phyloP scores from a whole-genome alignment of 177 flowering plant species.

The Vitis hybrid region DNA sequence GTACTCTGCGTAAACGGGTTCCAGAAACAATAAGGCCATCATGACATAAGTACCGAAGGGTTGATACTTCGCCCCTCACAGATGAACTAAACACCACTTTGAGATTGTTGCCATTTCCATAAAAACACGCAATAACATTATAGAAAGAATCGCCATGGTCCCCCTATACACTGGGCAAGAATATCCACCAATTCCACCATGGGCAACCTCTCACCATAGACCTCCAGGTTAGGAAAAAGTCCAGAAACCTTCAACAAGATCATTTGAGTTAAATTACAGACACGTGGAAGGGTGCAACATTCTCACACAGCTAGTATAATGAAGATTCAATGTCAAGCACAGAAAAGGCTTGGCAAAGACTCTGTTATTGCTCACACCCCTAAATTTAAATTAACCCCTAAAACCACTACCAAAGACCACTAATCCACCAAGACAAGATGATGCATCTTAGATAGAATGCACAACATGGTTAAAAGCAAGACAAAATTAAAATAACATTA shows the following conservation, averaged over 20 bases:
- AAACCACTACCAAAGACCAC: neutral
- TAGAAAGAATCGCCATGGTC: slow-evolving; percentile 81
- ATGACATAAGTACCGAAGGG: slow-evolving; percentile 74
- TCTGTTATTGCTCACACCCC: neutral
- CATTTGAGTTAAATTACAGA: slow-evolving; percentile 48
- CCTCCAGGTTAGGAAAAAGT: slow-evolving; percentile 51
- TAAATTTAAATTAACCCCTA: neutral
- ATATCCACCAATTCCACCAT: slow-evolving; percentile 68
- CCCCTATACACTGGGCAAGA: slow-evolving; percentile 63
- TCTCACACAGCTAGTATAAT: slow-evolving; percentile 38
- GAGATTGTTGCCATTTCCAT: slow-evolving; percentile 76
- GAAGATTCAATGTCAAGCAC: slow-evolving; percentile 27
- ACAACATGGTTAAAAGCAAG: too few relatives aligned
- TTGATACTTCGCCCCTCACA: slow-evolving; percentile 80
- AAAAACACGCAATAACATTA: slow-evolving; percentile 83
- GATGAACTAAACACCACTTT: slow-evolving; percentile 69
- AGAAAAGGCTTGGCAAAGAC: slow-evolving; percentile 24
- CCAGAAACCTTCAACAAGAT: slow-evolving; percentile 54
- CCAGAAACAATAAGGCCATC: slow-evolving; percentile 99
- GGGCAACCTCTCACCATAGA: slow-evolving; percentile 45
- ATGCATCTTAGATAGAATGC: too few relatives aligned
- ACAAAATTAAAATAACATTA: too few relatives aligned
- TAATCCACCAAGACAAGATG: neutral
- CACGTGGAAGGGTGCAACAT: slow-evolving; percentile 37
- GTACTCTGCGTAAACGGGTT: slow-evolving; percentile 96